Percentiles rank a stretch among this genome's conserved stretches.
These are phyloP conservation scores for Lentinula lateritia DNA, from an alignment of 768 basidiomycete species.

Conservation along the genomic window DNA sequence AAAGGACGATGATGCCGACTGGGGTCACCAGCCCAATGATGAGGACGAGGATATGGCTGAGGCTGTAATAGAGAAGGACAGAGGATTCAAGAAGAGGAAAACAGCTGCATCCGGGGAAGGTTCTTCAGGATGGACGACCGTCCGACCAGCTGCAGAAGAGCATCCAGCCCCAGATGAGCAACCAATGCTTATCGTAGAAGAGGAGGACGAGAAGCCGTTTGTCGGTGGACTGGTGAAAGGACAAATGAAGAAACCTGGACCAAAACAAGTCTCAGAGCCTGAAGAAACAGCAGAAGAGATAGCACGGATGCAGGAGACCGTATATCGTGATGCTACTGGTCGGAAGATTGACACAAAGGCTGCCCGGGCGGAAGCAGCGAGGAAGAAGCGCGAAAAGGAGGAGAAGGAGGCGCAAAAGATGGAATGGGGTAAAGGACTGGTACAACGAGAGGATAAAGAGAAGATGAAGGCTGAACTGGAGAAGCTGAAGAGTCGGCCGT, in stretches of 20 bases:
- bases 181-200: slow-evolving; percentile 52
- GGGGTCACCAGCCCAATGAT: slow-evolving; percentile 46
- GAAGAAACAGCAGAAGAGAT: slow-evolving; percentile 45
- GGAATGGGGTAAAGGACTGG: slow-evolving; percentile 97
- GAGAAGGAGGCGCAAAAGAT: slow-evolving; percentile 88
- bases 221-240: slow-evolving; percentile 77
- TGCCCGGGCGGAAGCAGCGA: slow-evolving; percentile 78
- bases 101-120: slow-evolving; percentile 30
- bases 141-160: slow-evolving; percentile 50
- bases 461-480: slow-evolving; percentile 59
- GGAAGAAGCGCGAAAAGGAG: slow-evolving; percentile 72
- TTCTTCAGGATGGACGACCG: slow-evolving; percentile 58
- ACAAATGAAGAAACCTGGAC: slow-evolving; percentile 63
- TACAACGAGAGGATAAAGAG: slow-evolving; percentile 81
- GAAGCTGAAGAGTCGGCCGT: slow-evolving; percentile 56
- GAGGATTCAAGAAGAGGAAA: slow-evolving; percentile 74
- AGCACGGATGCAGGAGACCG: slow-evolving; percentile 75
- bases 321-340: slow-evolving; percentile 89
- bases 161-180: slow-evolving; percentile 62
- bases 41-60: slow-evolving; percentile 57
- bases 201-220: slow-evolving; percentile 36
- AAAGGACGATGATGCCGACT: slow-evolving; percentile 77
- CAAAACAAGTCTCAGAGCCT: slow-evolving; percentile 28
- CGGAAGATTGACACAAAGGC: slow-evolving; percentile 86
- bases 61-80: slow-evolving; percentile 66